Evolutionary conservation across 495 filamentous ascomycete genomes (phyloP).

Genomic region (Sporormia fimetaria): DNA sequence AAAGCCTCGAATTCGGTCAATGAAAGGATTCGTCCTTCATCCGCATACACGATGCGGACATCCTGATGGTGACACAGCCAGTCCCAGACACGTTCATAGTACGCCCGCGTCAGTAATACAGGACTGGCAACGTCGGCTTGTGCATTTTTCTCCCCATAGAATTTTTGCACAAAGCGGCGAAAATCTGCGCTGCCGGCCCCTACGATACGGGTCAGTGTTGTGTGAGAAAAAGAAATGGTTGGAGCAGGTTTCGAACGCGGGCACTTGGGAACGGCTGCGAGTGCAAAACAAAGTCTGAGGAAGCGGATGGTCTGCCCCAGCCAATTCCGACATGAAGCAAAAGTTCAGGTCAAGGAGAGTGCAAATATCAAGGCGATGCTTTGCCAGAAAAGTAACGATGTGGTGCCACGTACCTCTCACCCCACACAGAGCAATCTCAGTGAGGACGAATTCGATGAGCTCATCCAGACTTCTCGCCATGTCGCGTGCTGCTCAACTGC

Average conservation of each 20-base stretch:
- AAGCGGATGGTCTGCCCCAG: background rate
- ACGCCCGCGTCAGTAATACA: constrained; percentile 31
- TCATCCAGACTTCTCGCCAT: constrained; percentile 61
- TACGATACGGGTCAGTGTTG: constrained; percentile 1
- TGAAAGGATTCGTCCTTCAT: constrained; percentile 36
- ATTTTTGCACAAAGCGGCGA: constrained; percentile 14
- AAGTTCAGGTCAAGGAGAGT: background rate
- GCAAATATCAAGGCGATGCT: background rate
- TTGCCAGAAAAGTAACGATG: constrained; percentile 3
- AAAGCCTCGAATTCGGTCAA: constrained; percentile 38
- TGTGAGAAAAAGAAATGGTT: background rate
- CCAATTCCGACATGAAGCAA: background rate
- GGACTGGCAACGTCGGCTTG: constrained; percentile 39
- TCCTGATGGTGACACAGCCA: constrained; percentile 46
- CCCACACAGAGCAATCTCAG: constrained; percentile 59
- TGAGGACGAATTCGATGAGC: constrained; percentile 58
- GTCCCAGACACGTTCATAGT: constrained; percentile 45
- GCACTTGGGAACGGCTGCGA: no score
- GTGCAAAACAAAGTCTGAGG: no score
- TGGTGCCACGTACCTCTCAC: constrained; percentile 50
- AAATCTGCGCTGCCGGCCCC: constrained; percentile 23
- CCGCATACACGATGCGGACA: constrained; percentile 38
- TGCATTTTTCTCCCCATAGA: constrained; percentile 8
- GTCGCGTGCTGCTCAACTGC: constrained; percentile 6
- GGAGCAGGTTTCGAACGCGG: constrained; percentile 12